A percentile compares a stretch with the other conserved stretches of the same genome.
phyloP scores from a whole-genome alignment of 78 protist species.

The Cavenderia fasciculata region DNA sequence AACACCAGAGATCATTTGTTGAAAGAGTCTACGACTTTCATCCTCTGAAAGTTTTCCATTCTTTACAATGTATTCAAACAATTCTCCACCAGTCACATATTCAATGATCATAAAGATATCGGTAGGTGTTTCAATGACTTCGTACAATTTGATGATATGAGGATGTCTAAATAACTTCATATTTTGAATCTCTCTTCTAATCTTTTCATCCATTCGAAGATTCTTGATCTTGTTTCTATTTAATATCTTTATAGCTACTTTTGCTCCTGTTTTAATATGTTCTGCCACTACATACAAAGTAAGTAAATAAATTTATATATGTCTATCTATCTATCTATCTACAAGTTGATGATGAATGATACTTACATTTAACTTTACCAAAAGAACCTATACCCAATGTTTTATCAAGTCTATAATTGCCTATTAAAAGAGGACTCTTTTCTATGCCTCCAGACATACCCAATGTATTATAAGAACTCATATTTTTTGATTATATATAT shows the following conservation, averaged over 20 bases:
- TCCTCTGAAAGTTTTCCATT: slow-evolving; percentile 93
- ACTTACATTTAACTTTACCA: slow-evolving; percentile 80
- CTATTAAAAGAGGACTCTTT: slow-evolving; percentile 40
- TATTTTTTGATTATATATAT: too few relatives aligned
- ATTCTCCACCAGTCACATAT: slow-evolving; percentile 98
- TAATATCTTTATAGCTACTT: slow-evolving; percentile 98
- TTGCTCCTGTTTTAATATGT: slow-evolving; percentile 69
- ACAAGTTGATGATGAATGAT: background rate
- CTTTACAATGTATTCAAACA: slow-evolving; percentile 98
- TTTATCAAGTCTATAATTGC: slow-evolving; percentile 71
- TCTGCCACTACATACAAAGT: slow-evolving; percentile 53
- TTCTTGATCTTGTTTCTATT: slow-evolving; percentile 92
- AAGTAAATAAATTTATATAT: background rate
- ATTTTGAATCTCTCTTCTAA: slow-evolving; percentile 97
- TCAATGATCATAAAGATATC: slow-evolving; percentile 98
- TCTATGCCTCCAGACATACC: slow-evolving; percentile 36
- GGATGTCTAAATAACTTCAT: slow-evolving; percentile 98
- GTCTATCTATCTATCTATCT: background rate
- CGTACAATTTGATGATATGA: slow-evolving; percentile 97
- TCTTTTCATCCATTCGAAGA: slow-evolving; percentile 95
- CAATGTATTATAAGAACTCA: too few relatives aligned
- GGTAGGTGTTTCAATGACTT: slow-evolving; percentile 96
- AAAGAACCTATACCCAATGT: slow-evolving; percentile 80
- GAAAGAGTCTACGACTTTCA: slow-evolving; percentile 96
- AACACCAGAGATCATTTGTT: slow-evolving; percentile 98